Evolutionary conservation across 2,329 filamentous ascomycete genomes (phyloP).

Genomic region (Purpureocillium lavendulum): DNA sequence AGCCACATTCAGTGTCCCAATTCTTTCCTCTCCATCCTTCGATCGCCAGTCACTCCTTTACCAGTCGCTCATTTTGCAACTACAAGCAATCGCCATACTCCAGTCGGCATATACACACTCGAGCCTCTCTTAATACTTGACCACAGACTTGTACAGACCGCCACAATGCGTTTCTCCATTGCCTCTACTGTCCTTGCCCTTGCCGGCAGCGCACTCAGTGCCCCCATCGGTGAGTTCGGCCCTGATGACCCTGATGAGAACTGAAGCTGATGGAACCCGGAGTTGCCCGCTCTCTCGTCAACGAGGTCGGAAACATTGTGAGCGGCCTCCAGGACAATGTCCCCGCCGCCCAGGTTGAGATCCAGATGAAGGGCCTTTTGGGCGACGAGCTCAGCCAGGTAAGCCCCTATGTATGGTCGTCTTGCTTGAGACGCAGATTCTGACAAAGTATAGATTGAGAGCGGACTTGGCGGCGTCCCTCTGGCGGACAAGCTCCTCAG

Average conservation of each 20-base stretch:
- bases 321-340: slow-evolving; percentile 8
- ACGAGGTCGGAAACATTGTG: slow-evolving; percentile 8
- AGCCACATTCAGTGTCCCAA: too few species aligned
- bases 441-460: slow-evolving; percentile 13
- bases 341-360: slow-evolving; percentile 9
- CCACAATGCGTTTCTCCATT: slow-evolving; percentile 13
- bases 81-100: too few species aligned
- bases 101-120: too few species aligned
- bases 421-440: slow-evolving; percentile 3
- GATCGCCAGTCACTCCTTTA: background rate
- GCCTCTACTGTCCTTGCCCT: slow-evolving; percentile 7
- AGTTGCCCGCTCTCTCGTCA: slow-evolving; percentile 7
- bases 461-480: slow-evolving; percentile 9
- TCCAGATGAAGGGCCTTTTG: slow-evolving; percentile 10
- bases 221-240: slow-evolving; percentile 5
- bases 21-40: background rate
- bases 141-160: background rate
- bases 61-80: background rate
- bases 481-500: slow-evolving; percentile 13
- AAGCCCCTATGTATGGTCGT: background rate
- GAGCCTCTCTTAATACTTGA: too few species aligned
- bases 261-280: background rate
- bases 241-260: background rate
- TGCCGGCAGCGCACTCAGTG: slow-evolving; percentile 9
- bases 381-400: slow-evolving; percentile 3